These are phyloP conservation scores for Phalaenopsis hybrid DNA, from an alignment of 116 monocot species.

Conservation along the genomic window DNA sequence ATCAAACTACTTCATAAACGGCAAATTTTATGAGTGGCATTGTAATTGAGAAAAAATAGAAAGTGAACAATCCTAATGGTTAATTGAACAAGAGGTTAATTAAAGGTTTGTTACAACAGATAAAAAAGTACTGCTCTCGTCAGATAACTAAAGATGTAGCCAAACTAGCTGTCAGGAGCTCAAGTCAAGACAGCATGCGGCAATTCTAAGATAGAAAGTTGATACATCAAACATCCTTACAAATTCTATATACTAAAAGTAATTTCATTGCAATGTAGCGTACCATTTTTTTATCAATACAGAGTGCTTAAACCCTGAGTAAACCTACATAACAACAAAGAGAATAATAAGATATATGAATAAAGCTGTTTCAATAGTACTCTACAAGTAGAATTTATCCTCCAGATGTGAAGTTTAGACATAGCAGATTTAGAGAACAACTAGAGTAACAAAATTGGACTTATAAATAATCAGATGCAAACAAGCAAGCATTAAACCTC, in stretches of 20 bases:
- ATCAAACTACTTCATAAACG: not conserved
- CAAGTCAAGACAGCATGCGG: not conserved
- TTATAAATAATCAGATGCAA: too few relatives aligned
- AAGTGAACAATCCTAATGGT: not conserved
- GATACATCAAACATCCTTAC: not conserved
- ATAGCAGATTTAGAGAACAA: not conserved
- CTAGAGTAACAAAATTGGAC: not conserved
- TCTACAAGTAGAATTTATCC: not conserved
- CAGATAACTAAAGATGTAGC: not conserved
- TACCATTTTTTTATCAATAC: not conserved
- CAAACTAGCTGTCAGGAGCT: not conserved
- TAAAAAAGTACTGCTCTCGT: not conserved
- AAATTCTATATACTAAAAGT: not conserved
- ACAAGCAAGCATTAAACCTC: too few relatives aligned
- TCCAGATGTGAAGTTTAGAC: not conserved
- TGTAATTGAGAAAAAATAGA: not conserved
- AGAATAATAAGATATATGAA: not conserved
- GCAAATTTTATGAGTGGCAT: not conserved
- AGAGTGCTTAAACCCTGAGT: not conserved
- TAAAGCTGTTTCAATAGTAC: not conserved
- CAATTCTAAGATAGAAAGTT: not conserved
- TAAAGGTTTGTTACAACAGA: not conserved
- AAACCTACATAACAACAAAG: conserved; percentile 7
- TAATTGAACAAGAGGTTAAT: not conserved
- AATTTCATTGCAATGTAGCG: not conserved